These are phyloP conservation scores for Skeletonema potamos DNA, from an alignment of 108 stramenopile genomes.

Conservation along the genomic window DNA sequence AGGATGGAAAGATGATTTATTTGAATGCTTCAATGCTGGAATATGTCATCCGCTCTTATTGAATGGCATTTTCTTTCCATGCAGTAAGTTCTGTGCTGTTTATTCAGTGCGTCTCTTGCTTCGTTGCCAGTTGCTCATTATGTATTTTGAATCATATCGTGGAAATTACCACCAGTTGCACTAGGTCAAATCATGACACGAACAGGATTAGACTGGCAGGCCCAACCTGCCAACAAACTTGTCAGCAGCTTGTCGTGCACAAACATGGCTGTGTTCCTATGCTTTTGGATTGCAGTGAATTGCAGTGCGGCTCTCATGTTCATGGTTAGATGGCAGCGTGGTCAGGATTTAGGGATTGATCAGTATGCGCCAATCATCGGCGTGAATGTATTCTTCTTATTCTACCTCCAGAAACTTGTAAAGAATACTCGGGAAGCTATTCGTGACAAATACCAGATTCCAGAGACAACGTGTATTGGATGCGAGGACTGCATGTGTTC, in stretches of 20 bases:
- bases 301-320: constrained; percentile 36
- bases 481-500: constrained; percentile 58
- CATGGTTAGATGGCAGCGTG: constrained; percentile 46
- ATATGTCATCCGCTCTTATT: constrained; percentile 62
- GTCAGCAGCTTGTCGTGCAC: constrained; percentile 48
- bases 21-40: constrained; percentile 52
- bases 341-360: constrained; percentile 28
- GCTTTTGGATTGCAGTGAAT: constrained; percentile 70
- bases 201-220: constrained; percentile 68
- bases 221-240: constrained; percentile 48
- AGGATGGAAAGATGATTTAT: constrained; percentile 66
- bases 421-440: constrained; percentile 56
- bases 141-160: neutral
- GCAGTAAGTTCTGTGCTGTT: constrained; percentile 47
- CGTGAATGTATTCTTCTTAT: constrained; percentile 51
- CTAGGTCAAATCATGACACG: constrained; percentile 78
- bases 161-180: constrained; percentile 35
- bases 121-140: constrained; percentile 8
- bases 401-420: constrained; percentile 27
- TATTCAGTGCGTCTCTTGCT: neutral
- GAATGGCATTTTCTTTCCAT: constrained; percentile 65
- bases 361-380: constrained; percentile 48
- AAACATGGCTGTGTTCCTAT: constrained; percentile 55
- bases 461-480: constrained; percentile 42
- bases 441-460: constrained; percentile 68